These are phyloP conservation scores for Ettlia oleoabundans DNA, from an alignment of 139 green algal genomes.

Conservation along the genomic window DNA sequence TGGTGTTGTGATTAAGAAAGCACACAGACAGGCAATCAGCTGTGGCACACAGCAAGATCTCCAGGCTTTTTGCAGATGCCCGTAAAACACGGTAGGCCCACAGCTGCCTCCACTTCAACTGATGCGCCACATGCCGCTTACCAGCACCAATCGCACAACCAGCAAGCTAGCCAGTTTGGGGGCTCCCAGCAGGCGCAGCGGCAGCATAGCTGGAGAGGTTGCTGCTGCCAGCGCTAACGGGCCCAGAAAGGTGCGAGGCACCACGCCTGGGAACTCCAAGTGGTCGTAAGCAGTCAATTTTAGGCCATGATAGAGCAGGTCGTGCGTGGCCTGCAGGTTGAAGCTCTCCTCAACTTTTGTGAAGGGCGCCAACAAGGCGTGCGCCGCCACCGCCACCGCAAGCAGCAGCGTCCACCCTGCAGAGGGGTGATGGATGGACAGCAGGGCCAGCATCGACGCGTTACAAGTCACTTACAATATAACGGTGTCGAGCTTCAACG, in stretches of 20 bases:
- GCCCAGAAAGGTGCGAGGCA: slow-evolving; percentile 83
- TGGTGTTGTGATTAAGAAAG: neutral
- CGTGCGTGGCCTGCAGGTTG: slow-evolving; percentile 77
- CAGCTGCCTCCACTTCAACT: too few species aligned
- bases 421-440: too few species aligned
- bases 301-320: slow-evolving; percentile 70
- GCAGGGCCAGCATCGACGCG: too few species aligned
- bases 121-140: too few species aligned
- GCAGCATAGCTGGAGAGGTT: neutral
- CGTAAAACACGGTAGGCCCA: too few species aligned
- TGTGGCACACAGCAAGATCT: too few species aligned
- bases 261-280: slow-evolving; percentile 83
- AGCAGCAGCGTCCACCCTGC: slow-evolving; percentile 38
- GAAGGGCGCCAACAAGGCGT: slow-evolving; percentile 60
- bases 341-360: slow-evolving; percentile 94
- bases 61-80: too few species aligned
- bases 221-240: neutral
- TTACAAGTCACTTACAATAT: too few species aligned
- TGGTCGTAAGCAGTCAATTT: slow-evolving; percentile 77
- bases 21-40: neutral
- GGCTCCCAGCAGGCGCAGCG: neutral
- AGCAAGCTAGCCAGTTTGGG: slow-evolving; percentile 30
- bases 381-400: slow-evolving; percentile 12
- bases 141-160: slow-evolving; percentile 37
- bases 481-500: too few species aligned